These are phyloP conservation scores for Botrytis byssoidea DNA, from an alignment of 2,329 filamentous ascomycete genomes.

Conservation along the genomic window DNA sequence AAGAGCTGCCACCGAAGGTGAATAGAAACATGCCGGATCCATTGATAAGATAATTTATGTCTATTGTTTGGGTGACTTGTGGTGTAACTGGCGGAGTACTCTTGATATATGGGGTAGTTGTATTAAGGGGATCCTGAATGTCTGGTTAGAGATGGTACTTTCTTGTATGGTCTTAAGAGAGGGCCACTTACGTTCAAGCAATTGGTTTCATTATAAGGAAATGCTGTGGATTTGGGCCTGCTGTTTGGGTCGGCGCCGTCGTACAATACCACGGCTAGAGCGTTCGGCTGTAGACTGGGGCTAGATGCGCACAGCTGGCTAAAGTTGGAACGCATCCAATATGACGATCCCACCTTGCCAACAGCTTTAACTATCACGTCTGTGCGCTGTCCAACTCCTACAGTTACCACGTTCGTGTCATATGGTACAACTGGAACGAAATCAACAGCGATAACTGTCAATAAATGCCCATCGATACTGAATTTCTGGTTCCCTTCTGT, in stretches of 20 bases:
- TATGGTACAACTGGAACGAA: constrained; percentile 63
- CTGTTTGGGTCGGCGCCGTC: constrained; percentile 51
- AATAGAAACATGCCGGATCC: constrained; percentile 53
- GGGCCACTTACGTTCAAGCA: background rate
- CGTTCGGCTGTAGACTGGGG: constrained; percentile 48
- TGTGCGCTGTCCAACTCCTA: constrained; percentile 45
- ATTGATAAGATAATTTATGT: constrained; percentile 49
- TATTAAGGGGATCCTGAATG: background rate
- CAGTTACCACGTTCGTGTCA: constrained; percentile 45
- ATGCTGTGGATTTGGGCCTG: constrained; percentile 49
- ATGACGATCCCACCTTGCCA: constrained; percentile 42
- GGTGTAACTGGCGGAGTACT: constrained; percentile 42
- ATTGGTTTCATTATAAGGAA: background rate
- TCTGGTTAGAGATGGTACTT: background rate
- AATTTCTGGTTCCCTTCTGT: constrained; percentile 71
- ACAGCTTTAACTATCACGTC: constrained; percentile 46
- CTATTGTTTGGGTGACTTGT: constrained; percentile 38
- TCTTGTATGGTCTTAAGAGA: background rate
- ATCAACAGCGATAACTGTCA: constrained; percentile 67
- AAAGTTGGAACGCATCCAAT: constrained; percentile 59
- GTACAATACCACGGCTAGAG: constrained; percentile 65
- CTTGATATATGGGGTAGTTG: constrained; percentile 40
- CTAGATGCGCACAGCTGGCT: constrained; percentile 47
- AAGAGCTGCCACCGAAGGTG: constrained; percentile 51
- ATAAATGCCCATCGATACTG: constrained; percentile 64